Percentiles rank a stretch among this genome's conserved stretches.
These are phyloP conservation scores for Aspergillus sparsus DNA, from an alignment of 495 filamentous ascomycete species.

Conservation along the genomic window DNA sequence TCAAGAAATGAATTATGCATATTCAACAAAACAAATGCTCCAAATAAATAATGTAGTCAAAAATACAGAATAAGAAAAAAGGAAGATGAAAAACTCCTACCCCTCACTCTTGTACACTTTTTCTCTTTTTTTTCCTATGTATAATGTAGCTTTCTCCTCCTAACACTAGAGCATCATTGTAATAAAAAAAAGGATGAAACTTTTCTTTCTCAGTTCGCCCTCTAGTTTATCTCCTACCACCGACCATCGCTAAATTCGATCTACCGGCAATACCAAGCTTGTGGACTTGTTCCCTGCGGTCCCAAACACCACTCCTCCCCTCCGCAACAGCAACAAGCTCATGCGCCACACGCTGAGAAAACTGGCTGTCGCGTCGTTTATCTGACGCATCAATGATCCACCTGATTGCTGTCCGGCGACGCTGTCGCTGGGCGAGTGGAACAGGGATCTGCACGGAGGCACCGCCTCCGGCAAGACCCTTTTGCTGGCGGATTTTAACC, in stretches of 20 bases:
- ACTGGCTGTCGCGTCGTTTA: slow-evolving; percentile 65
- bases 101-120: too few species aligned
- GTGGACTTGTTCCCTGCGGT: slow-evolving; percentile 69
- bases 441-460: slow-evolving; percentile 77
- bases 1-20: slow-evolving; percentile 4
- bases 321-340: slow-evolving; percentile 88
- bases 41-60: background rate
- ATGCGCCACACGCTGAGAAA: slow-evolving; percentile 79
- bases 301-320: slow-evolving; percentile 81
- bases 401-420: slow-evolving; percentile 71
- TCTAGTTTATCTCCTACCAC: background rate
- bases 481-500: slow-evolving; percentile 70
- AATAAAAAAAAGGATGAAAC: too few species aligned
- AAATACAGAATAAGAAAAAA: slow-evolving; percentile 7
- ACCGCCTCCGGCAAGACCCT: slow-evolving; percentile 84
- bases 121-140: too few species aligned
- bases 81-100: background rate
- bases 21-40: slow-evolving; percentile 14
- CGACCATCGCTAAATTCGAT: slow-evolving; percentile 61
- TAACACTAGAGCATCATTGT: too few species aligned
- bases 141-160: too few species aligned
- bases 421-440: slow-evolving; percentile 71
- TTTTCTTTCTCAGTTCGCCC: background rate
- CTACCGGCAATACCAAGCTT: slow-evolving; percentile 70
- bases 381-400: slow-evolving; percentile 86